These are phyloP conservation scores for Smithsoniella earleae DNA, from an alignment of 163 green algal genomes.

Conservation along the genomic window DNA sequence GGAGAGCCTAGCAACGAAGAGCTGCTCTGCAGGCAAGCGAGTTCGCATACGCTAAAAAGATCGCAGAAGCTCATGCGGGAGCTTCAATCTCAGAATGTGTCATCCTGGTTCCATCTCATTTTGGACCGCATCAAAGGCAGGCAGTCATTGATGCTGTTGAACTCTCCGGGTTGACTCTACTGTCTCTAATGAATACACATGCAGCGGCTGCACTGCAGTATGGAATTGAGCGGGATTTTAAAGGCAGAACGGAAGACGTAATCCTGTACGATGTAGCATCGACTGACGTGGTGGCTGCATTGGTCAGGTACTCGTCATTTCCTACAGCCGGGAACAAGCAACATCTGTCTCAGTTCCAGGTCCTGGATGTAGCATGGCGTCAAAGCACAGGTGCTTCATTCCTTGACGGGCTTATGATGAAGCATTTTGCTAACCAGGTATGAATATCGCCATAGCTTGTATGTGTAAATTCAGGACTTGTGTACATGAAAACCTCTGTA, in stretches of 20 bases:
- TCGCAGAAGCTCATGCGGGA: slow-evolving; percentile 63
- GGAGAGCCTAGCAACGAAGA: no score
- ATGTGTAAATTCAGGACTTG: no score
- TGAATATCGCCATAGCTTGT: no score
- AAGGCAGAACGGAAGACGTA: slow-evolving; percentile 63
- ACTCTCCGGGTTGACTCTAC: slow-evolving; percentile 76
- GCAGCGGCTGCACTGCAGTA: slow-evolving; percentile 77
- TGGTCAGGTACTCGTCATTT: slow-evolving; percentile 71
- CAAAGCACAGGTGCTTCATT: slow-evolving; percentile 55
- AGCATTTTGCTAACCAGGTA: slow-evolving; percentile 81
- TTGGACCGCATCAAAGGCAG: slow-evolving; percentile 66
- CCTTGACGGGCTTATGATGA: slow-evolving; percentile 71
- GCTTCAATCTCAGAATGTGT: slow-evolving; percentile 65
- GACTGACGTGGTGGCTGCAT: slow-evolving; percentile 53
- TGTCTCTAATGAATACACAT: slow-evolving; percentile 79
- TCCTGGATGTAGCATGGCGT: slow-evolving; percentile 82
- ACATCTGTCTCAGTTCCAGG: slow-evolving; percentile 70
- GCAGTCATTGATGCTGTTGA: slow-evolving; percentile 52
- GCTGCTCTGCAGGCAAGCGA: slow-evolving; percentile 57
- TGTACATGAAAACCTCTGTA: no score
- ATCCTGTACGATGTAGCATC: slow-evolving; percentile 86
- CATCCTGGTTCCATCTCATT: slow-evolving; percentile 77
- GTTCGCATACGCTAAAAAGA: slow-evolving; percentile 72
- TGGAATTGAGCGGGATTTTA: slow-evolving; percentile 83
- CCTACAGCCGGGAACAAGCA: slow-evolving; percentile 37